A percentile compares a stretch with the other conserved stretches of the same genome.
These are phyloP conservation scores for Neurospora sp. DNA, from an alignment of 495 filamentous ascomycete genomes.

Conservation along the genomic window DNA sequence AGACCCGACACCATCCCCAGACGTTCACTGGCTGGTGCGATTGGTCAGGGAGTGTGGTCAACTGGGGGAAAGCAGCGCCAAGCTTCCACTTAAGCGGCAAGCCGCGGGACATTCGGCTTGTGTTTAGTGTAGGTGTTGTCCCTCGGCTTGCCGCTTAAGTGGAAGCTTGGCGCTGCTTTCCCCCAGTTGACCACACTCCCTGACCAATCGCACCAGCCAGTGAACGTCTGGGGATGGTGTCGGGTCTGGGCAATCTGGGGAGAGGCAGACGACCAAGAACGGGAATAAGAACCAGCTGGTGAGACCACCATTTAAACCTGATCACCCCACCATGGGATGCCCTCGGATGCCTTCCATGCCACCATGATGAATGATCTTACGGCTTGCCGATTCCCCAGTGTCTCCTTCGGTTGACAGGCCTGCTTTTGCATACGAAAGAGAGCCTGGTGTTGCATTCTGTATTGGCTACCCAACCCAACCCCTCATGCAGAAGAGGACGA, in stretches of 20 bases:
- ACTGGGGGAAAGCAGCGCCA: neutral
- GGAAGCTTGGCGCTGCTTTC: neutral
- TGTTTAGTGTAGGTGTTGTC: neutral
- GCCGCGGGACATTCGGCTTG: neutral
- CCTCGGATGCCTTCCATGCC: neutral
- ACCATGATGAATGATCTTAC: neutral
- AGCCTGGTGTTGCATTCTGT: neutral
- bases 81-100: neutral
- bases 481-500: neutral
- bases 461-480: neutral
- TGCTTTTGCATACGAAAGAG: neutral
- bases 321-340: neutral
- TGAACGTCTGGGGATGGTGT: neutral
- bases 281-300: neutral
- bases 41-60: neutral
- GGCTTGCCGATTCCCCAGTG: neutral
- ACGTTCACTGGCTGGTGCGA: neutral
- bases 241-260: neutral
- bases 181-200: neutral
- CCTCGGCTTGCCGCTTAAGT: neutral
- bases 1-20: neutral
- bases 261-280: neutral
- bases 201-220: neutral
- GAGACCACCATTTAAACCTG: neutral
- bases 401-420: neutral